Evolutionary conservation across 1,284 basidiomycete genomes (phyloP), one percentile per base, ranked within the genome.

Genomic region (Puccinia triticina): DNA sequence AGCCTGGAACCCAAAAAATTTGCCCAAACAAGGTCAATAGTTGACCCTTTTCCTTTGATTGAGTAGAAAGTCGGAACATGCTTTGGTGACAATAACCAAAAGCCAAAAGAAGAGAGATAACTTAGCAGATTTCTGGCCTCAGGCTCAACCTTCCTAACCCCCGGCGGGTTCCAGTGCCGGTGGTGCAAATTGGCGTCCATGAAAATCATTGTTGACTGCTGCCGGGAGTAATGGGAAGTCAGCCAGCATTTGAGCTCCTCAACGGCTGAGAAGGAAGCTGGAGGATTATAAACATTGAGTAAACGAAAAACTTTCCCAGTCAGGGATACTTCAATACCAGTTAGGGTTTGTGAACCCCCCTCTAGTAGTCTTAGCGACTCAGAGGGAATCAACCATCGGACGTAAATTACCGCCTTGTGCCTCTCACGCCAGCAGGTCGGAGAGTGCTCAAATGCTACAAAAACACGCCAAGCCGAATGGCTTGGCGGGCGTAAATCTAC

Each of bases 141-240:
- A 5, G 69, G n/a, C 14, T 72, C 32, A 5, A 3, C 3, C n/a
- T 40, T 26, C 34, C 34, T 43, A 26, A 10, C 43, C 8, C 69
- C 69, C 14, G 32, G 29, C 21, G 69, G 69, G 23, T 72, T 72
- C 69, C 69, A 72, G 34, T 40, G 34, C 26, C 34, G 69, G 69
- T 72, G 69, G 26, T 72, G 69, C 18, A 72, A n/a, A 46, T 72
- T 72, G 2, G 69, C 43, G 40, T 72, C 69, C 37, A 48, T 72
- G 32, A 72, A 7, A 46, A 72, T 40, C 4, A 72, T 7, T 23
- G 72, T n/a, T 23, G 72, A 48, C 10, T 18, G 2, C n/a, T 55
- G 43, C 2, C 50, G 72, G 5, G 37, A 32, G 11, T n/a, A 53
- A 29, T 53, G 18, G 18, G 10, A 7, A 7, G 26, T n/a, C 21